Percentiles rank a stretch among this genome's conserved stretches.
phyloP scores from a whole-genome alignment of 2,329 filamentous ascomycete genomes.

The Sporothrix globosa region DNA sequence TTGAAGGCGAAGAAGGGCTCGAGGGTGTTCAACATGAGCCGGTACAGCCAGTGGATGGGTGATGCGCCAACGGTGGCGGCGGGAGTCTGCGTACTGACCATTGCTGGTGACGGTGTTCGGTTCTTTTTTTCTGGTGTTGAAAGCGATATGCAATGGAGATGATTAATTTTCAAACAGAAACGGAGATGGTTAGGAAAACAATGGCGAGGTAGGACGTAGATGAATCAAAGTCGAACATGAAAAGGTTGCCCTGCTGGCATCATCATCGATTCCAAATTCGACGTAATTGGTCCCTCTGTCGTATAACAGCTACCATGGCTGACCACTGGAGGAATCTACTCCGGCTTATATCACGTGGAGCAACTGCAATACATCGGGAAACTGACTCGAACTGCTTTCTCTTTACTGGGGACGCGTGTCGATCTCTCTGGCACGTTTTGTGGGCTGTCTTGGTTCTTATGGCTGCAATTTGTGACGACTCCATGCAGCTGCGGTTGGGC shows the following conservation, averaged over 20 bases:
- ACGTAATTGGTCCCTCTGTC: no score
- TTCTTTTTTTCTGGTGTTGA: not conserved
- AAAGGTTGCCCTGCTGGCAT: not conserved
- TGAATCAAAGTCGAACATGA: not conserved
- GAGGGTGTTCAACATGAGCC: conserved; percentile 42
- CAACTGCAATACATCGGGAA: not conserved
- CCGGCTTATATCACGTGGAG: not conserved
- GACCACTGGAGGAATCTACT: no score
- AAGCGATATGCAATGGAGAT: not conserved
- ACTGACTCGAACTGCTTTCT: not conserved
- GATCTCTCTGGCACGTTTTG: conserved; percentile 10
- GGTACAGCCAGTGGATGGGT: conserved; percentile 42
- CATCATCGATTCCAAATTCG: not conserved
- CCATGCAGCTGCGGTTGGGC: conserved; percentile 8
- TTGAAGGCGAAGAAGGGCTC: conserved; percentile 45
- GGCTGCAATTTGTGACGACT: not conserved
- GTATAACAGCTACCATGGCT: no score
- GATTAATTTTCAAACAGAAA: not conserved
- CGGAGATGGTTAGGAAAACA: not conserved
- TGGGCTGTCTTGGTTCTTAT: not conserved
- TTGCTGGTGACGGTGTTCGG: not conserved
- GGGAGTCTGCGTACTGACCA: not conserved
- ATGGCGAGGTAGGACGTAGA: no score
- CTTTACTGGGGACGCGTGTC: not conserved
- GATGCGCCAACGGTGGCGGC: not conserved